These are phyloP conservation scores for Ascochyta koolunga DNA, from an alignment of 2,329 filamentous ascomycete genomes.

Conservation along the genomic window DNA sequence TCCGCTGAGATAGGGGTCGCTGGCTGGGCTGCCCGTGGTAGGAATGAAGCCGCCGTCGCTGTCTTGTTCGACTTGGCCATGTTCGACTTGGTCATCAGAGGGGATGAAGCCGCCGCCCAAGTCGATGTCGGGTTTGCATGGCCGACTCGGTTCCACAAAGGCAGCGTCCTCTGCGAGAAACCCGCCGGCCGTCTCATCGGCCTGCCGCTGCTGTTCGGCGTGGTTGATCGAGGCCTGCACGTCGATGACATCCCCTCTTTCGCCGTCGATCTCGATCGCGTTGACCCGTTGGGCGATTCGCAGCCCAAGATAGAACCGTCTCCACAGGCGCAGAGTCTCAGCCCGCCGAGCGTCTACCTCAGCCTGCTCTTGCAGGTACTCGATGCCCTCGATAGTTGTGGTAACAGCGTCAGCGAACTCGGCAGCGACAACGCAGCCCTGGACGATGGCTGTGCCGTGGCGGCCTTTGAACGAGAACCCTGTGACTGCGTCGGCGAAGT, in stretches of 20 bases:
- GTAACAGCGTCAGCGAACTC: slow-evolving; percentile 75
- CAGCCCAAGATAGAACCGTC: slow-evolving; percentile 66
- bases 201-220: slow-evolving; percentile 34
- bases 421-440: slow-evolving; percentile 75
- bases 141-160: slow-evolving; percentile 29
- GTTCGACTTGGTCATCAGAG: slow-evolving; percentile 13
- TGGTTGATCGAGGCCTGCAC: slow-evolving; percentile 41
- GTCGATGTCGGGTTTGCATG: slow-evolving; percentile 2
- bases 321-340: slow-evolving; percentile 62
- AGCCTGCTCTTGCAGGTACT: slow-evolving; percentile 67
- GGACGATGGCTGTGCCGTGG: slow-evolving; percentile 81
- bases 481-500: slow-evolving; percentile 87
- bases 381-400: slow-evolving; percentile 70
- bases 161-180: slow-evolving; percentile 59
- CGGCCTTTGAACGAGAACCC: slow-evolving; percentile 88
- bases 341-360: slow-evolving; percentile 62
- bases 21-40: slow-evolving; percentile 16
- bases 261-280: slow-evolving; percentile 50
- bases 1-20: slow-evolving; percentile 4
- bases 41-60: slow-evolving; percentile 16
- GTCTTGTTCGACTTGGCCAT: neutral
- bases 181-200: slow-evolving; percentile 45
- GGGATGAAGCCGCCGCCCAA: slow-evolving; percentile 29
- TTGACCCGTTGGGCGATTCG: slow-evolving; percentile 76
- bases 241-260: slow-evolving; percentile 33